phyloP scores from a whole-genome alignment of 768 basidiomycete species.

The Phylloporus arenicola region DNA sequence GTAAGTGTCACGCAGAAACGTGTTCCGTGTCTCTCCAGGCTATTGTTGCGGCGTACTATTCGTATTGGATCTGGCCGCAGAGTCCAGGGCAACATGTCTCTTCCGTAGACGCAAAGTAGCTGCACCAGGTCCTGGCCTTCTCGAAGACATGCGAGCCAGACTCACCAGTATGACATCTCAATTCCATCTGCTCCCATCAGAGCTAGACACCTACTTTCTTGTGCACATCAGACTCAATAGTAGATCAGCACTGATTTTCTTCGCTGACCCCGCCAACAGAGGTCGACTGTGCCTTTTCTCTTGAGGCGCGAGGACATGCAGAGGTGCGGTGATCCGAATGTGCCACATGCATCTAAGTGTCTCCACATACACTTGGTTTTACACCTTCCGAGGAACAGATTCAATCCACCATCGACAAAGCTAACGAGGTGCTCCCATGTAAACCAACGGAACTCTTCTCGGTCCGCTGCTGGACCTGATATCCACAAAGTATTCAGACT shows the following conservation, averaged over 20 bases:
- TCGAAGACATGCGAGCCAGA: too few species aligned
- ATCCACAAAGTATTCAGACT: slow-evolving; percentile 20
- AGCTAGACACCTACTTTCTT: slow-evolving; percentile 21
- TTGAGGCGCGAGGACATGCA: slow-evolving; percentile 15
- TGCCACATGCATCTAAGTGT: too few species aligned
- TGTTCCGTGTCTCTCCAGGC: slow-evolving; percentile 27
- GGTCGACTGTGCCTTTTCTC: slow-evolving; percentile 46
- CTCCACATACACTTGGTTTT: too few species aligned
- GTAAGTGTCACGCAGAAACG: slow-evolving; percentile 19
- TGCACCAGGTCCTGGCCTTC: too few species aligned
- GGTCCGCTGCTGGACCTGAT: not conserved
- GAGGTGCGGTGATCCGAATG: too few species aligned
- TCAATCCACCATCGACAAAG: not conserved
- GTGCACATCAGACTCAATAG: slow-evolving; percentile 15
- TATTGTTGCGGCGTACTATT: slow-evolving; percentile 55
- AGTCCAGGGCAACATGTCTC: too few species aligned
- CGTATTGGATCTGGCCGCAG: too few species aligned
- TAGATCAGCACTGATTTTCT: not conserved
- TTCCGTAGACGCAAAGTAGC: slow-evolving; percentile 31
- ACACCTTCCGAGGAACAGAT: not conserved
- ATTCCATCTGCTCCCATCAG: not conserved
- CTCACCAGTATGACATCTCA: slow-evolving; percentile 37
- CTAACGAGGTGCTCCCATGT: not conserved
- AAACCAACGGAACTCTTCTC: not conserved
- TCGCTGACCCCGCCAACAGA: slow-evolving; percentile 30